These are phyloP conservation scores for Neospora caninum DNA, from an alignment of 169 alveolate genomes.

Conservation along the genomic window DNA sequence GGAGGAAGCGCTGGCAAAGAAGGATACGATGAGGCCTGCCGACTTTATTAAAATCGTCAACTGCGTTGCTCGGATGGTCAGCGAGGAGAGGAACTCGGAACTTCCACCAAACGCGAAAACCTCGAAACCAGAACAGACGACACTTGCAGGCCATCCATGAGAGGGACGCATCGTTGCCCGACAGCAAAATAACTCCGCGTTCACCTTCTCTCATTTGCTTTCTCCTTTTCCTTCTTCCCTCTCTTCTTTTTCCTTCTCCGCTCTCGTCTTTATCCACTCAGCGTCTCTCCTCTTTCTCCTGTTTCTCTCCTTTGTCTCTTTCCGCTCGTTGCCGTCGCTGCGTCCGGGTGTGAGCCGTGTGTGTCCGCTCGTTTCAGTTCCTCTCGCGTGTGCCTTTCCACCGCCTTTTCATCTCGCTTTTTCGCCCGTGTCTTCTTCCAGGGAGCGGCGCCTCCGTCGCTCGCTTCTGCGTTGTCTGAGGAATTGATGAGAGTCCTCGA, in stretches of 20 bases:
- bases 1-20: slow-evolving; percentile 52
- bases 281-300: too few relatives aligned
- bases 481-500: slow-evolving; percentile 72
- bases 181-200: too few relatives aligned
- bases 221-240: too few relatives aligned
- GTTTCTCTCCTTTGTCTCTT: too few relatives aligned
- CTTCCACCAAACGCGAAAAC: too few relatives aligned
- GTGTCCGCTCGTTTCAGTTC: background rate
- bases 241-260: too few relatives aligned
- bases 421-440: background rate
- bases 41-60: slow-evolving; percentile 42
- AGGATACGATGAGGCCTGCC: slow-evolving; percentile 33
- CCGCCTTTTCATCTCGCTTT: background rate
- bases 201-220: background rate
- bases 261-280: too few relatives aligned
- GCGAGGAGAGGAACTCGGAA: background rate
- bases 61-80: slow-evolving; percentile 29
- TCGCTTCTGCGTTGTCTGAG: slow-evolving; percentile 69
- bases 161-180: too few relatives aligned
- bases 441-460: slow-evolving; percentile 69
- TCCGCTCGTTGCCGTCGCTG: too few relatives aligned
- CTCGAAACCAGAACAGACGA: too few relatives aligned
- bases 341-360: too few relatives aligned
- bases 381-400: background rate
- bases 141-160: too few relatives aligned